Percentiles rank a stretch among this genome's conserved stretches.
phyloP scores from a whole-genome alignment of 768 basidiomycete species.

The Naematelia encephala region DNA sequence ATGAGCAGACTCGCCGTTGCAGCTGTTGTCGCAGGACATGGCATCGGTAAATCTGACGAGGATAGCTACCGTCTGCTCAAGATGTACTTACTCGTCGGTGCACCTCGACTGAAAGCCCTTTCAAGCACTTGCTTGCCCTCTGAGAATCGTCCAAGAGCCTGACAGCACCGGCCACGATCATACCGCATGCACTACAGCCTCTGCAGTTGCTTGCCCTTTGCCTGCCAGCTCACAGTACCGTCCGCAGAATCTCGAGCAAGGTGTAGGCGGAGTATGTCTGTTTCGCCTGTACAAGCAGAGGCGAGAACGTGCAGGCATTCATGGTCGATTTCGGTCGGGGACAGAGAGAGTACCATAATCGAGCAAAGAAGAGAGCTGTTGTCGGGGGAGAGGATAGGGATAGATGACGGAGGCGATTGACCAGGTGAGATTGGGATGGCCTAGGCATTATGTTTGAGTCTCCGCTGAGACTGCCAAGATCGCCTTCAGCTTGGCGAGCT shows the following conservation, averaged over 20 bases:
- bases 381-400: constrained; percentile 24
- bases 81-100: constrained; percentile 20
- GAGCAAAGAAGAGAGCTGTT: constrained; percentile 38
- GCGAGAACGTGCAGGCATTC: constrained; percentile 39
- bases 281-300: constrained; percentile 30
- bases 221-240: neutral
- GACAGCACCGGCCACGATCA: constrained; percentile 44
- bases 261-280: constrained; percentile 35
- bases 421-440: constrained; percentile 26
- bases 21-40: constrained; percentile 18
- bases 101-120: constrained; percentile 25
- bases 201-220: neutral
- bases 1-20: constrained; percentile 23
- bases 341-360: constrained; percentile 27
- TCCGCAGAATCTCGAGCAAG: constrained; percentile 38
- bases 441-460: constrained; percentile 5
- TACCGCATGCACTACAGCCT: constrained; percentile 38
- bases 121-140: constrained; percentile 36
- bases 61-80: neutral
- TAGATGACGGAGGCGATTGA: constrained; percentile 29
- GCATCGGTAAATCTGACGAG: constrained; percentile 23
- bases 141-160: constrained; percentile 30
- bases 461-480: neutral
- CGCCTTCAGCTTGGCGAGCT: neutral
- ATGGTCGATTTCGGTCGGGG: constrained; percentile 26